phyloP scores from a whole-genome alignment of 2,329 filamentous ascomycete species.

The Talaromyces sp. region DNA sequence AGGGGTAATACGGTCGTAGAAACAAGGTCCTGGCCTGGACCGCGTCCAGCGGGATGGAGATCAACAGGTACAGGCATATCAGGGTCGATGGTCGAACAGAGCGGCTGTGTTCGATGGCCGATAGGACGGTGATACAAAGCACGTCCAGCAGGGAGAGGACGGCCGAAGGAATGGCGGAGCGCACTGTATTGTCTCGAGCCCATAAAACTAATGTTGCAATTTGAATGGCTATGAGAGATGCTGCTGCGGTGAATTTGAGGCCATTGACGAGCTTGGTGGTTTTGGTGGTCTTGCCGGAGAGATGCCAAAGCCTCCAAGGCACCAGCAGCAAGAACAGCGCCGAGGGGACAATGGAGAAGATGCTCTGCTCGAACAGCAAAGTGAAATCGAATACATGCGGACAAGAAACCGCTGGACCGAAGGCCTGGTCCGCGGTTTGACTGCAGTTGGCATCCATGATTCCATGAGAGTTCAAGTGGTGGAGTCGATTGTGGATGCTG shows the following conservation, averaged over 20 bases:
- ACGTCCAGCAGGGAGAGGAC: neutral
- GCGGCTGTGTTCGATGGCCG: conserved; percentile 20
- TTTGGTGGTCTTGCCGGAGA: neutral
- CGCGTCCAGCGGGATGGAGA: conserved; percentile 36
- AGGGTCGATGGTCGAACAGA: conserved; percentile 23
- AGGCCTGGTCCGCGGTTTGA: neutral
- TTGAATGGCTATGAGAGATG: neutral
- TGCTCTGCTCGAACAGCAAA: conserved; percentile 40
- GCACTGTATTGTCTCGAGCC: conserved; percentile 9
- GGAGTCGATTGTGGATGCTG: too few species aligned
- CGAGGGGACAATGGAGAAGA: conserved; percentile 35
- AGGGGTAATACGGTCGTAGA: conserved; percentile 19
- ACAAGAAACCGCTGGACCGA: conserved; percentile 23
- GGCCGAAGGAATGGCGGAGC: conserved; percentile 11
- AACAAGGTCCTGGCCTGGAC: conserved; percentile 35
- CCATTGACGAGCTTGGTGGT: neutral
- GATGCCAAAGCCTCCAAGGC: neutral
- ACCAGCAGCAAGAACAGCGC: conserved; percentile 25
- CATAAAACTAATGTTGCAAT: neutral
- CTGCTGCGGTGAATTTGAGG: neutral
- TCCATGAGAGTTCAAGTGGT: too few species aligned
- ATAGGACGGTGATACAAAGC: conserved; percentile 18
- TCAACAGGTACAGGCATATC: conserved; percentile 35
- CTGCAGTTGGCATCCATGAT: neutral
- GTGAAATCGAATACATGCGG: conserved; percentile 41